phyloP scores from a whole-genome alignment of 345 rosid genomes.

The Arabidopsis thaliana region DNA sequence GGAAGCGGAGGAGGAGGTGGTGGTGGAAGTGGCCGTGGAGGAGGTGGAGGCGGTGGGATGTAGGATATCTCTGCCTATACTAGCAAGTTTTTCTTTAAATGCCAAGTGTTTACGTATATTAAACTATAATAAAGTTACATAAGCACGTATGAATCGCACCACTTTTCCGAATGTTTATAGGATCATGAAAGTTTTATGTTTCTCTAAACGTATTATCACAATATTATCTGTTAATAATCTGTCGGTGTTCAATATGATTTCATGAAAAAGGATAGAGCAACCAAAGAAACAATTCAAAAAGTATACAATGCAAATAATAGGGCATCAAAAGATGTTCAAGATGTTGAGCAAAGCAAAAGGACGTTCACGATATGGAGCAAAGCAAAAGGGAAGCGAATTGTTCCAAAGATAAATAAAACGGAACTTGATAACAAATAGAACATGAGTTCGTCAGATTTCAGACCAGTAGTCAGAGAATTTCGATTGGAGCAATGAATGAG shows the following conservation, averaged over 20 bases:
- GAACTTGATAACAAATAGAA: too few relatives aligned
- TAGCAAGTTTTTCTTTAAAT: background rate
- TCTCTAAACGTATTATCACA: background rate
- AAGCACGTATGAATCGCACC: background rate
- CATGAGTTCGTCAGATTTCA: too few relatives aligned
- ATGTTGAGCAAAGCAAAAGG: background rate
- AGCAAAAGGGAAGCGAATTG: background rate
- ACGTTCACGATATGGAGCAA: background rate
- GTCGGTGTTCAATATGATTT: background rate
- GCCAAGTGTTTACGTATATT: conserved; percentile 3
- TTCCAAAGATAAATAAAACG: background rate
- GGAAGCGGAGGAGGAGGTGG: background rate
- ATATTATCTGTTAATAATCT: background rate
- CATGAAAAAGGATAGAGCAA: background rate
- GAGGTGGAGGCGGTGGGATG: conserved; percentile 1
- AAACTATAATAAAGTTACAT: conserved; percentile 29
- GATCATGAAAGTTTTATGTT: conserved; percentile 8
- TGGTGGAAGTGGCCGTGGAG: background rate
- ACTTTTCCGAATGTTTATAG: conserved; percentile 8
- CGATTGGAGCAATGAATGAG: background rate
- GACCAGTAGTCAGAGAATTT: too few relatives aligned
- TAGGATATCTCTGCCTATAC: conserved; percentile 8
- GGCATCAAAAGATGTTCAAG: background rate
- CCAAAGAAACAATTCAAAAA: background rate
- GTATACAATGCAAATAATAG: background rate